Evolutionary conservation across 2,329 filamentous ascomycete genomes (phyloP), one percentile per base, ranked within the genome.

Genomic region (Trichothecium roseum): DNA sequence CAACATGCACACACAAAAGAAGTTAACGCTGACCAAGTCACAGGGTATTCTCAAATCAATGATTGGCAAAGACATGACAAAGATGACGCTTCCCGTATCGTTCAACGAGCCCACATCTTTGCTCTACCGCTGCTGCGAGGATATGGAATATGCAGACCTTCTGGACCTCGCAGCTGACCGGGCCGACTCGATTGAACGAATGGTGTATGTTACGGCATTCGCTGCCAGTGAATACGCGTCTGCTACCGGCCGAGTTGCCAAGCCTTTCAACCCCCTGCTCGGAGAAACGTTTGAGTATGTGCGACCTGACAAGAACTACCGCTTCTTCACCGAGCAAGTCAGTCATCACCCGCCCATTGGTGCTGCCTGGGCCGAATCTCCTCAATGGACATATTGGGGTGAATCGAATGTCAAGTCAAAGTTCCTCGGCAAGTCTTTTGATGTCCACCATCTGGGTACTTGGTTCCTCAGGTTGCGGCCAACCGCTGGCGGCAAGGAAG

Each of bases 41-140:
- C 44, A 95, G 88, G 82, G 83, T 45, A 95, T 98, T 47, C 66
- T 98, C 43, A 98, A 96, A 64, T 96, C 89, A 16, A 96, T 98
- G 91, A 94, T 98, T 59, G 91, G 91, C 43, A 96, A 98, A 57
- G 91, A 98, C 54, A 96, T 98, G 91, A 96, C 91, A 27, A 96
- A 93, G 66, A 98, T 98, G 89, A 96, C 91, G 1, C 66, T 98
- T 15, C 91, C 91, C 0, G 91, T 98, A 3, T 94, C 91, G 1
- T 96, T 98, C 67, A 98, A 98, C 60, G 91, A 98, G 59, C 91
- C 91, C 1, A 98, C 91, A 0, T 96, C 91, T 5, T 67, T 98
- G 10, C 72, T 98, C 8, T 91, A 96, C 58, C 84, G 91, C 54
- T 89, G 93, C 30, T 86, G 85, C 5, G 91, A 98, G 62, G 91